These are phyloP conservation scores for Apophysomyces sp. DNA, from an alignment of 371 early-diverging fungal species.

Conservation along the genomic window DNA sequence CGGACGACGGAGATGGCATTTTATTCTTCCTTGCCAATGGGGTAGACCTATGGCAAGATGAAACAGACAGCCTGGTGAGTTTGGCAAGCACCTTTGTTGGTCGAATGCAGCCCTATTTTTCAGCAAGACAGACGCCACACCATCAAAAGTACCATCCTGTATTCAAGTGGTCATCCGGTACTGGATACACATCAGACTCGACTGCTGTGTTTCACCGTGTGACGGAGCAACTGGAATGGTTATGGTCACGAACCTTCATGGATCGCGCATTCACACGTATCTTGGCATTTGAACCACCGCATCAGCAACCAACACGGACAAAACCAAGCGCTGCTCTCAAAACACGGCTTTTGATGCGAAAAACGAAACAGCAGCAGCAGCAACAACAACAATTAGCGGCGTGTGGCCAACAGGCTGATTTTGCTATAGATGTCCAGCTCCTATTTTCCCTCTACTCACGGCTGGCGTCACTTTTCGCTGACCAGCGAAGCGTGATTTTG, in stretches of 20 bases:
- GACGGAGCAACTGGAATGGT: constrained; percentile 49
- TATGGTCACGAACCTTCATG: constrained; percentile 63
- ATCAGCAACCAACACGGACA: constrained; percentile 10
- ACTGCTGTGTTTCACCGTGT: constrained; percentile 42
- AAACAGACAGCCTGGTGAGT: constrained; percentile 18
- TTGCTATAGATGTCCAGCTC: constrained; percentile 52
- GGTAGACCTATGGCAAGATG: constrained; percentile 33
- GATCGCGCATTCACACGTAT: constrained; percentile 39
- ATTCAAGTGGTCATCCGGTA: constrained; percentile 60
- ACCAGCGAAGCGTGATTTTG: constrained; percentile 52
- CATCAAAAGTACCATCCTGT: constrained; percentile 62
- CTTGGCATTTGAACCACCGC: constrained; percentile 16
- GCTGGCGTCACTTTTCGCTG: constrained; percentile 41
- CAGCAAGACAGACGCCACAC: constrained; percentile 40
- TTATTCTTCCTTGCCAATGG: constrained; percentile 62
- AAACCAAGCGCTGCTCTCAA: constrained; percentile 1
- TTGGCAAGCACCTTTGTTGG: constrained; percentile 28
- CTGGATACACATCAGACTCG: constrained; percentile 41
- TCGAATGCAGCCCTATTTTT: constrained; percentile 42
- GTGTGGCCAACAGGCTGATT: constrained; percentile 9
- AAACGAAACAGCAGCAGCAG: constrained; percentile 3
- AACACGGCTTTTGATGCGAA: neutral
- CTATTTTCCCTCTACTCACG: constrained; percentile 54
- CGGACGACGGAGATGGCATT: constrained; percentile 45
- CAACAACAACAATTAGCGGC: neutral